Conservation (phyloP, 1,284 basidiomycete genomes). For the Trametes hirsuta region DNA sequence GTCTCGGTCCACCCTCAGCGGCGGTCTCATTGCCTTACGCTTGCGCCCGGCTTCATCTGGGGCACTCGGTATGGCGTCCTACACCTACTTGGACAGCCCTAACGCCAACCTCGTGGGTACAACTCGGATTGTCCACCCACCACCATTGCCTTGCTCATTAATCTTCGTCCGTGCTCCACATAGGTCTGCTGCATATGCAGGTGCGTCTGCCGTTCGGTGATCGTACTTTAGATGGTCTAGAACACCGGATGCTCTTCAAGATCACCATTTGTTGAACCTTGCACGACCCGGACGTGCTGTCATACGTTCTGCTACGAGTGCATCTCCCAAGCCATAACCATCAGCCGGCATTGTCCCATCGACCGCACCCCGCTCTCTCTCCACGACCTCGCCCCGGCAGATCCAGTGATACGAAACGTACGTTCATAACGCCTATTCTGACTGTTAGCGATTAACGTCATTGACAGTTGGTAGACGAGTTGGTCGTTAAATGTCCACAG, state of each 20-base stretch:
- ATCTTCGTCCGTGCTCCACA: not conserved
- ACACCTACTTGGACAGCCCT: slow-evolving; percentile 54
- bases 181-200: slow-evolving; percentile 86
- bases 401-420: slow-evolving; percentile 75
- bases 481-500: slow-evolving; percentile 74
- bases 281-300: slow-evolving; percentile 70
- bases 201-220: slow-evolving; percentile 37
- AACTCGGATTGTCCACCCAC: not conserved
- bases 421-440: slow-evolving; percentile 35
- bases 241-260: not conserved
- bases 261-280: slow-evolving; percentile 80
- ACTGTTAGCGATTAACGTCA: slow-evolving; percentile 21
- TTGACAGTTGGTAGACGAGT: slow-evolving; percentile 80
- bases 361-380: slow-evolving; percentile 68
- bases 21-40: not conserved
- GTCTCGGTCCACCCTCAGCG: not conserved
- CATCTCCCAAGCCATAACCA: slow-evolving; percentile 65
- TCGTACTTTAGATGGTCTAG: not conserved
- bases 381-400: slow-evolving; percentile 60
- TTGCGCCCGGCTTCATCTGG: not conserved
- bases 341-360: slow-evolving; percentile 77
- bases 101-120: slow-evolving; percentile 59
- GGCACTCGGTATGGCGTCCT: slow-evolving; percentile 20
- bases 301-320: slow-evolving; percentile 87
- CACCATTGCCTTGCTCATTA: not conserved